These are phyloP conservation scores for Coniferiporia weirii DNA, from an alignment of 1,284 basidiomycete species.

Conservation along the genomic window DNA sequence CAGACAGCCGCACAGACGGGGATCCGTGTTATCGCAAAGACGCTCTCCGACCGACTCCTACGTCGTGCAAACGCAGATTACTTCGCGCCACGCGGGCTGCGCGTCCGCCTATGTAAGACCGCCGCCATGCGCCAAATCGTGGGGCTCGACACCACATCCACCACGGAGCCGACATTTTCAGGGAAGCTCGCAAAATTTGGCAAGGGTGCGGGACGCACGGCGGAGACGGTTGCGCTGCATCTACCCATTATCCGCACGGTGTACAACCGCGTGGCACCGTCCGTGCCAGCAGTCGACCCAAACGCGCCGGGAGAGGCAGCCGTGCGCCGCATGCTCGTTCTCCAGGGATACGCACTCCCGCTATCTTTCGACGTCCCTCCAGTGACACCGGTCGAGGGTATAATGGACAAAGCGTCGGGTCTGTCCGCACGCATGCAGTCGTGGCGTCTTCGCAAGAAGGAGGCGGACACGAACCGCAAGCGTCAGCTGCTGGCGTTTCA, in stretches of 20 bases:
- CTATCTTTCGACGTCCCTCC: not conserved
- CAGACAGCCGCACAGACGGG: no score
- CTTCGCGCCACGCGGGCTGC: constrained; percentile 21
- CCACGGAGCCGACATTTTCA: not conserved
- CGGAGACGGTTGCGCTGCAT: not conserved
- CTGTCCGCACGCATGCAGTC: not conserved
- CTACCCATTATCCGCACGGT: constrained; percentile 1
- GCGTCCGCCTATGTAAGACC: constrained; percentile 20
- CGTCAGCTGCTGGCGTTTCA: not conserved
- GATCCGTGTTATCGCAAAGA: no score
- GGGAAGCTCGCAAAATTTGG: not conserved
- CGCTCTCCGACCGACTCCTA: no score
- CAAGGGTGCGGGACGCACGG: not conserved
- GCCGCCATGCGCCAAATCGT: constrained; percentile 19
- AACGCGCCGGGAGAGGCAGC: not conserved
- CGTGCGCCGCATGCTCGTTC: not conserved
- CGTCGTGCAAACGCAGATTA: constrained; percentile 18
- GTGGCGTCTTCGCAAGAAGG: not conserved
- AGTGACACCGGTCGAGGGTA: not conserved
- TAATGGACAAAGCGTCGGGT: constrained; percentile 1
- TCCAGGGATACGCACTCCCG: not conserved
- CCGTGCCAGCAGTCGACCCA: not conserved
- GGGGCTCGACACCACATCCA: not conserved
- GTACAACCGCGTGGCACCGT: not conserved
- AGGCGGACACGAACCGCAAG: not conserved